Evolutionary conservation across 768 basidiomycete species (phyloP), one percentile per base, ranked within the genome.

Genomic region (Dioszegia hungarica): DNA sequence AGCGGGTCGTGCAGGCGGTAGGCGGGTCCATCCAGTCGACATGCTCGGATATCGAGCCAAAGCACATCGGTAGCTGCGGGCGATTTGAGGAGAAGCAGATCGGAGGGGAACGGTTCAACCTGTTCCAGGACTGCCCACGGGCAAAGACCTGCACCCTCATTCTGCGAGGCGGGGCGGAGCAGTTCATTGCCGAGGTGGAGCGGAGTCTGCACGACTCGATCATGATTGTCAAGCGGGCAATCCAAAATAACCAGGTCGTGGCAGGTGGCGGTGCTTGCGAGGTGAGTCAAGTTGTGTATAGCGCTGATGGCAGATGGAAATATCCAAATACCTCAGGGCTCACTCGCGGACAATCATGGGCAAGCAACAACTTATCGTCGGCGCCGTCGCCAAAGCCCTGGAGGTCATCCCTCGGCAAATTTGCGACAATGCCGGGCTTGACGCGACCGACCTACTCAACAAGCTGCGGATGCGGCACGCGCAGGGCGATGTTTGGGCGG

Each of bases 211-310:
- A 99, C 72, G 95, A 99, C 73, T 93, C 94, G 1, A 90, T 98
- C 68, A 98, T 98, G 93, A 93, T 99, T n/a, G 95, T 99, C 40
- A 95, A 95, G 78, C 82, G 95, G 50, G 93, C 95, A 3, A 86
- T 99, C 66, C 87, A 86, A 72, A 98, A 92, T 73, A 91, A 90
- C 38, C 89, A 94, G 53, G 86, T 99, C 48, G 95, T 99, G 33
- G 95, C 95, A 10, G 95, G 95, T 33, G 95, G 95, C 46, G 95
- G 95, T 60, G 95, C 95, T 14, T 87, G 89, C 53, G 95, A 98
- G 84, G 93, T 92, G 72, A 62, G 77, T 27, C 20, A 44, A 33
- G 22, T 3, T 15, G 20, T 24, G 6, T 2, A 37, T 17, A 14
- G 15, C 22, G 53, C 33, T 59, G 31, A 50, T 27, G 14, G 48